These are phyloP conservation scores for Penicillium sp. DNA, from an alignment of 2,329 filamentous ascomycete genomes.

Conservation along the genomic window DNA sequence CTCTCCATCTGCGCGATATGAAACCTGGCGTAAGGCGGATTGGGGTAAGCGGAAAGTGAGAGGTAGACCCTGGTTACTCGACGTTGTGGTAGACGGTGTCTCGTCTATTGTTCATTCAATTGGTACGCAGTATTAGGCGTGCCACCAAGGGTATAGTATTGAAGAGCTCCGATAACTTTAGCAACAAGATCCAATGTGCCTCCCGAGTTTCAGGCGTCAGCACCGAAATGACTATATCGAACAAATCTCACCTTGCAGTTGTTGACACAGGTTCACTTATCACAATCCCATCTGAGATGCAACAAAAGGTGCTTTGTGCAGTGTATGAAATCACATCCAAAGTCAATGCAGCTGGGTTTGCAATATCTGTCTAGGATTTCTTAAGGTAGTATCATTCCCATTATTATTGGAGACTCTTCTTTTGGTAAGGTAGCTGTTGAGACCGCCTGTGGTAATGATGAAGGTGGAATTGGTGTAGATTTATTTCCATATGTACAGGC, in stretches of 20 bases:
- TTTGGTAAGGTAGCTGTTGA: neutral
- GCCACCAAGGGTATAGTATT: neutral
- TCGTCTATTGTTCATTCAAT: neutral
- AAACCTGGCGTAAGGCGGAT: neutral
- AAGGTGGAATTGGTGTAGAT: neutral
- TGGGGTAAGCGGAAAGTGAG: neutral
- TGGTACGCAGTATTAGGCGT: neutral
- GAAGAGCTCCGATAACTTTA: neutral
- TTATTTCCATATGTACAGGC: neutral
- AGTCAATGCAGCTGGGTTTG: neutral
- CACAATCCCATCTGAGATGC: neutral
- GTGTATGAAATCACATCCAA: neutral
- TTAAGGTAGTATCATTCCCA: neutral
- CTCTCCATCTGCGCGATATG: conserved; percentile 1
- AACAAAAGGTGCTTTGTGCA: neutral
- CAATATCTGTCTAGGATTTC: neutral
- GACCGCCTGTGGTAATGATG: neutral
- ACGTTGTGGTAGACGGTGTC: neutral
- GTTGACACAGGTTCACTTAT: too few species aligned
- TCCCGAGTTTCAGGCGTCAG: neutral
- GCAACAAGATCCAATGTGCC: too few species aligned
- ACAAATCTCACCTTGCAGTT: neutral
- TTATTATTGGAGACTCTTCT: neutral
- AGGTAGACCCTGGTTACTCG: neutral
- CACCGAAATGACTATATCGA: neutral